Evolutionary conservation across 768 basidiomycete genomes (phyloP).

Genomic region (Serendipita sp.): DNA sequence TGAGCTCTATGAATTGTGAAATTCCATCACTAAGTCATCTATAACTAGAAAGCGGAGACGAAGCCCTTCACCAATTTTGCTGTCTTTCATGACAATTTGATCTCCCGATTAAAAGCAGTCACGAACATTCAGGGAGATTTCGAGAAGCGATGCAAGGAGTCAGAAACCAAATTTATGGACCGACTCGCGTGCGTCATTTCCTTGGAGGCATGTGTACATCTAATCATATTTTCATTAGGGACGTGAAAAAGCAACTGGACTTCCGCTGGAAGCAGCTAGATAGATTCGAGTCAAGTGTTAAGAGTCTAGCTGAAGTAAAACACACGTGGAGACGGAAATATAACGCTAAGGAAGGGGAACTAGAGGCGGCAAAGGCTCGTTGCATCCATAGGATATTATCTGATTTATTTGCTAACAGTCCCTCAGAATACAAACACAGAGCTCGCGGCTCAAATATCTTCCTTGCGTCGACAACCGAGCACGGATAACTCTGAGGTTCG

Average conservation of each 20-base stretch:
- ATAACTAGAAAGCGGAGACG: slow-evolving; percentile 43
- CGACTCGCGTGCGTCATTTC: slow-evolving; percentile 30
- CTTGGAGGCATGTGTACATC: neutral
- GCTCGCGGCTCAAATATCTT: slow-evolving; percentile 49
- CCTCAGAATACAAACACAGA: slow-evolving; percentile 55
- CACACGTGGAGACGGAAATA: slow-evolving; percentile 70
- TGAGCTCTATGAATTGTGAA: slow-evolving; percentile 21
- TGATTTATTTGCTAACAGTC: neutral
- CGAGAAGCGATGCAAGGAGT: slow-evolving; percentile 68
- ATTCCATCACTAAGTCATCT: neutral
- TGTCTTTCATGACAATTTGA: slow-evolving; percentile 88
- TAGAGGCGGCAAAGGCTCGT: slow-evolving; percentile 68
- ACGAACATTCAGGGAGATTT: slow-evolving; percentile 74
- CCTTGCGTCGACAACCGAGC: slow-evolving; percentile 39
- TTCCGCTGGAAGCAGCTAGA: slow-evolving; percentile 82
- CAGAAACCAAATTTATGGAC: slow-evolving; percentile 54
- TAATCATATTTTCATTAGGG: slow-evolving; percentile 17
- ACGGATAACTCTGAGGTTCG: slow-evolving; percentile 53
- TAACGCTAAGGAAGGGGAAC: slow-evolving; percentile 69
- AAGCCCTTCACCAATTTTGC: slow-evolving; percentile 88
- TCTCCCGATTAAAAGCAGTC: slow-evolving; percentile 69
- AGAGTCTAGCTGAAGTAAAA: slow-evolving; percentile 66
- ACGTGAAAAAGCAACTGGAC: slow-evolving; percentile 78
- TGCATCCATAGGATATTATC: neutral
- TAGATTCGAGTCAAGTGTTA: slow-evolving; percentile 76